phyloP scores from a whole-genome alignment of 202 grass and related monocot species.

The Saccharum hybrid region DNA sequence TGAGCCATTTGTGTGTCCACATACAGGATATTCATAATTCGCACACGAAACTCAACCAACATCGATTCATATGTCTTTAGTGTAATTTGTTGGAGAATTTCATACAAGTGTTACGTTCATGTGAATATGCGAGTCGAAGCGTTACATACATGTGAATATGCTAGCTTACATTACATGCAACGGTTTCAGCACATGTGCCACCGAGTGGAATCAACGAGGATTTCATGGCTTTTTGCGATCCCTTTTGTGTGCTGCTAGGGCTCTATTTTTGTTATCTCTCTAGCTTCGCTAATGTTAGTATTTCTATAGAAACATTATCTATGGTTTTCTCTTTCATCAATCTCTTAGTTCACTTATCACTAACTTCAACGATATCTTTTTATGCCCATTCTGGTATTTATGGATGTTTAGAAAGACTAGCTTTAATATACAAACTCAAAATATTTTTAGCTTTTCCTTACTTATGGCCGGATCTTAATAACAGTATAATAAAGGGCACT shows the following conservation, averaged over 20 bases:
- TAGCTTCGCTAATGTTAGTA: background rate
- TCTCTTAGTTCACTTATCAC: background rate
- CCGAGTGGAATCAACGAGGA: too few relatives aligned
- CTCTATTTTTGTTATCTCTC: background rate
- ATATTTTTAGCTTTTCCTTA: background rate
- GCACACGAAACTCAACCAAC: background rate
- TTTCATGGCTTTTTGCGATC: too few relatives aligned
- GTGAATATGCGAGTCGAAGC: background rate
- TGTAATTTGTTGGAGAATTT: too few relatives aligned
- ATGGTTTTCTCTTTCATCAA: background rate
- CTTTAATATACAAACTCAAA: background rate
- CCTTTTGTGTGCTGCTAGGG: too few relatives aligned
- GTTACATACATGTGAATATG: background rate
- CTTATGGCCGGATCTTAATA: background rate
- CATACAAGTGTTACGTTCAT: too few relatives aligned
- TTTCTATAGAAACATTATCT: background rate
- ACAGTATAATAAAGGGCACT: background rate
- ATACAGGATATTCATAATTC: background rate
- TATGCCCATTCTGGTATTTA: background rate
- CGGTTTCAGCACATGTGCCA: background rate
- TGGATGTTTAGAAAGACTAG: background rate
- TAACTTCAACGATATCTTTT: too few relatives aligned
- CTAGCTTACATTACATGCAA: background rate
- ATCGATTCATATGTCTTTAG: too few relatives aligned
- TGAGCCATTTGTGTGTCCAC: background rate